phyloP scores from a whole-genome alignment of 495 filamentous ascomycete genomes.

The Parathielavia appendiculata region DNA sequence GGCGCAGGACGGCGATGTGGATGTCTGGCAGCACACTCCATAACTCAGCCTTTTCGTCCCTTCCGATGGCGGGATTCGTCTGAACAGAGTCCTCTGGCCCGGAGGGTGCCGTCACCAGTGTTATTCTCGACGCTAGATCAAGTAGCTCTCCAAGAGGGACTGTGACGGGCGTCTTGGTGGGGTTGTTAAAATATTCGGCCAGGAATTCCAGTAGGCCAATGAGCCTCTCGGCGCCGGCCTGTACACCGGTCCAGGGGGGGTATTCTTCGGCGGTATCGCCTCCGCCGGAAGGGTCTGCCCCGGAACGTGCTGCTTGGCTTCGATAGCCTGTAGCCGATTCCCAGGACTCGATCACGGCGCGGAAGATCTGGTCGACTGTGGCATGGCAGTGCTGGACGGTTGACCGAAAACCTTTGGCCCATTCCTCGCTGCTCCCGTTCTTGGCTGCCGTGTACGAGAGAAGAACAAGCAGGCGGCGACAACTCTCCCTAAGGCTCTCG shows the following conservation, averaged over 20 bases:
- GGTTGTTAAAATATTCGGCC: conserved; percentile 40
- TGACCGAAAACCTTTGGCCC: conserved; percentile 57
- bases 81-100: conserved; percentile 38
- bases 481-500: conserved; percentile 44
- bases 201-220: conserved; percentile 59
- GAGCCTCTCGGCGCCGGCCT: conserved; percentile 64
- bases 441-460: conserved; percentile 74
- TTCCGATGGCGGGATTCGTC: conserved; percentile 61
- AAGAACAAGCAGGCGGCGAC: conserved; percentile 58
- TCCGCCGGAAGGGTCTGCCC: conserved; percentile 41
- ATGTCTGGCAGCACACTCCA: conserved; percentile 66
- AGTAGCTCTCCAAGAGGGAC: conserved; percentile 60
- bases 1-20: conserved; percentile 59
- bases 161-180: conserved; percentile 55
- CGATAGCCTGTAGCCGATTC: conserved; percentile 50
- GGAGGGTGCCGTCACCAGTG: conserved; percentile 58
- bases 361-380: conserved; percentile 69
- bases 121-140: conserved; percentile 61
- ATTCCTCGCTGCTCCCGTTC: conserved; percentile 65
- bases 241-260: conserved; percentile 63
- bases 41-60: conserved; percentile 72
- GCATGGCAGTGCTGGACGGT: conserved; percentile 57
- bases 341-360: conserved; percentile 73
- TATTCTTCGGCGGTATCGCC: conserved; percentile 46
- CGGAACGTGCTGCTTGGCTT: conserved; percentile 30